These are phyloP conservation scores for Oxyria digyna DNA, from an alignment of 148 eudicot species.

Conservation along the genomic window DNA sequence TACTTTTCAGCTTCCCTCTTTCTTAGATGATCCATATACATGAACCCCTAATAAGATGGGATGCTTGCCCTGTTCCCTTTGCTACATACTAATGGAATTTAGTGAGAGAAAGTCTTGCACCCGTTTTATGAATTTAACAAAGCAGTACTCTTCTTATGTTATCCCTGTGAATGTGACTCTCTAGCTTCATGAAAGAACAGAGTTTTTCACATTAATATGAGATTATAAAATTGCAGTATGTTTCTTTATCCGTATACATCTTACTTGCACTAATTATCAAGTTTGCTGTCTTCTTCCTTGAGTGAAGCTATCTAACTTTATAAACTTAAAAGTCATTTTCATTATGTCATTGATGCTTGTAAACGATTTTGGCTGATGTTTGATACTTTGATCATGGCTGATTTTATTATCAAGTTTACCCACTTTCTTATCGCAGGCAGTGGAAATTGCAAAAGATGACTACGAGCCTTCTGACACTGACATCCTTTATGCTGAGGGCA, in stretches of 20 bases:
- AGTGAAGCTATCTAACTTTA: not conserved
- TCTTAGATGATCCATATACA: not conserved
- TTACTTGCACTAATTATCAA: not conserved
- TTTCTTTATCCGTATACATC: not conserved
- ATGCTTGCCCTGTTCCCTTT: not conserved
- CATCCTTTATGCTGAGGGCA: conserved; percentile 50
- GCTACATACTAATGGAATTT: not conserved
- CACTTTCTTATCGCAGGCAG: conserved; percentile 35
- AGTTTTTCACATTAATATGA: not conserved
- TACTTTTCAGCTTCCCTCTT: not conserved
- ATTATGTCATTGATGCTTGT: not conserved
- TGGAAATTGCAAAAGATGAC: conserved; percentile 47
- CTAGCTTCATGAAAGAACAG: not conserved
- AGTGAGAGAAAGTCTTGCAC: not conserved
- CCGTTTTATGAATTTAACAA: not conserved
- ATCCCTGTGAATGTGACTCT: not conserved
- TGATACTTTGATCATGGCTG: too few species aligned
- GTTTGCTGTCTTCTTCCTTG: not conserved
- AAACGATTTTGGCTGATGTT: not conserved
- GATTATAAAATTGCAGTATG: not conserved
- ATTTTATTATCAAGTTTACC: not conserved
- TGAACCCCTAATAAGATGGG: not conserved
- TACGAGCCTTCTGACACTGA: conserved; percentile 73
- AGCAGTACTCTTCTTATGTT: not conserved
- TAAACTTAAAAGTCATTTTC: not conserved